Percentiles rank a stretch among this genome's conserved stretches.
These are phyloP conservation scores for Acorus calamus DNA, from an alignment of 106 monocot genomes.

Conservation along the genomic window DNA sequence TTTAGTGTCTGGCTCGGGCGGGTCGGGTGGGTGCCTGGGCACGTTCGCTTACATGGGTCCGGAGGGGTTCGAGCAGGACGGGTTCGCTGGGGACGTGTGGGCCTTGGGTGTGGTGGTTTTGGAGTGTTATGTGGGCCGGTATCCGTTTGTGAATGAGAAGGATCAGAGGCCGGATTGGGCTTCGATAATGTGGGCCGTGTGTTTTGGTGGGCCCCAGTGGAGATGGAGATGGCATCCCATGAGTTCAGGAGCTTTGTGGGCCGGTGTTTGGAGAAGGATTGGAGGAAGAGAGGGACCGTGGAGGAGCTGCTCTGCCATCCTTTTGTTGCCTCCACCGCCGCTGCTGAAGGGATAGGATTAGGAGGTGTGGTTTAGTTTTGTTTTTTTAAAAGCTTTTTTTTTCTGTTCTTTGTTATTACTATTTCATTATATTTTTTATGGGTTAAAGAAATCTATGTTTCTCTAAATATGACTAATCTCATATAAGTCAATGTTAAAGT, in stretches of 20 bases:
- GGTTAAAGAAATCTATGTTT: no score
- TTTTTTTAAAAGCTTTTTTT: no score
- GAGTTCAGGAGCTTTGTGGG: slow-evolving; percentile 27
- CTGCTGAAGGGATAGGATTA: no score
- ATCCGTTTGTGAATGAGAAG: slow-evolving; percentile 18
- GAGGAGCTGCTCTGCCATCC: slow-evolving; percentile 24
- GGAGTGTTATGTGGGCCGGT: slow-evolving; percentile 26
- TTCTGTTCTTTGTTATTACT: no score
- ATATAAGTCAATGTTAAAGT: no score
- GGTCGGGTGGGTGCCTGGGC: not conserved
- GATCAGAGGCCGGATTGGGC: slow-evolving; percentile 19
- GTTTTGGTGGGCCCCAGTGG: slow-evolving; percentile 13
- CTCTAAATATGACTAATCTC: no score
- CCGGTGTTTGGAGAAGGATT: slow-evolving; percentile 35
- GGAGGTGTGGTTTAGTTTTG: no score
- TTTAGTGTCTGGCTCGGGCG: not conserved
- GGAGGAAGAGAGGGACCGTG: slow-evolving; percentile 33
- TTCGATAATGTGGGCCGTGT: slow-evolving; percentile 11
- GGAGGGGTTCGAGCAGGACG: slow-evolving; percentile 15
- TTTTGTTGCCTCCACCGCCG: slow-evolving; percentile 5
- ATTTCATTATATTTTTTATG: no score
- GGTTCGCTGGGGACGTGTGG: slow-evolving; percentile 30
- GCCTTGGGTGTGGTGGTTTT: slow-evolving; percentile 27
- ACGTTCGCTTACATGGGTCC: slow-evolving; percentile 43
- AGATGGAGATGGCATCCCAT: slow-evolving; percentile 17